These are phyloP conservation scores for Camelina laxa DNA, from an alignment of 345 rosid genomes.

Conservation along the genomic window DNA sequence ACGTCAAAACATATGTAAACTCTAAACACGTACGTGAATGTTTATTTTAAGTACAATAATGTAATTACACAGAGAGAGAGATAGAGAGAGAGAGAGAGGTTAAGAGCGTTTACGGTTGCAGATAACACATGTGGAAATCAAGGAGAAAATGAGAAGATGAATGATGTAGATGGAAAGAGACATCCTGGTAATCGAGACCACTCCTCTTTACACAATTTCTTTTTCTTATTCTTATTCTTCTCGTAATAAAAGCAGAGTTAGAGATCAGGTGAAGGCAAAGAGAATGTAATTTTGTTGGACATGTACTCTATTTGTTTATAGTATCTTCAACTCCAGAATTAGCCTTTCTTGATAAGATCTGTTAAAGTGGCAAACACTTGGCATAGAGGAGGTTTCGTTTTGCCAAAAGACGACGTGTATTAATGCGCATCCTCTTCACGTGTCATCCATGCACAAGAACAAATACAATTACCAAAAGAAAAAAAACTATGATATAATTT, in stretches of 20 bases:
- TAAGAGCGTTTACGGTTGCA: constrained; percentile 27
- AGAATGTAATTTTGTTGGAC: constrained; percentile 9
- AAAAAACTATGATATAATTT: background rate
- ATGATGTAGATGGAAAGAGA: constrained; percentile 27
- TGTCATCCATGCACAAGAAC: constrained; percentile 34
- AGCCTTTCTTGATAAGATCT: constrained; percentile 17
- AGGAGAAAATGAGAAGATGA: constrained; percentile 32
- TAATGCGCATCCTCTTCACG: constrained; percentile 18
- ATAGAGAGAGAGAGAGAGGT: background rate
- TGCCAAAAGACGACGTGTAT: constrained; percentile 29
- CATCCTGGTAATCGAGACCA: constrained; percentile 24
- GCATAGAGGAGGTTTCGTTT: constrained; percentile 18
- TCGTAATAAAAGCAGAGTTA: background rate
- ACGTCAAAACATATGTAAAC: too few relatives aligned
- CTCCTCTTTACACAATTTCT: constrained; percentile 4
- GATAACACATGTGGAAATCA: constrained; percentile 25
- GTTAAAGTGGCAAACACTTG: constrained; percentile 39
- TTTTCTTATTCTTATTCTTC: background rate
- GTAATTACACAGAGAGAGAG: background rate
- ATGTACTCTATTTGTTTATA: constrained; percentile 21
- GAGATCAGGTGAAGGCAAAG: constrained; percentile 5
- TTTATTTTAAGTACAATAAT: background rate
- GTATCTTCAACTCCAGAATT: background rate
- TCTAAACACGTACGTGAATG: background rate
- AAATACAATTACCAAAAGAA: background rate